Evolutionary conservation across 2,329 filamentous ascomycete species (phyloP).

Genomic region (Pseudovirgaria hyperparasitica): DNA sequence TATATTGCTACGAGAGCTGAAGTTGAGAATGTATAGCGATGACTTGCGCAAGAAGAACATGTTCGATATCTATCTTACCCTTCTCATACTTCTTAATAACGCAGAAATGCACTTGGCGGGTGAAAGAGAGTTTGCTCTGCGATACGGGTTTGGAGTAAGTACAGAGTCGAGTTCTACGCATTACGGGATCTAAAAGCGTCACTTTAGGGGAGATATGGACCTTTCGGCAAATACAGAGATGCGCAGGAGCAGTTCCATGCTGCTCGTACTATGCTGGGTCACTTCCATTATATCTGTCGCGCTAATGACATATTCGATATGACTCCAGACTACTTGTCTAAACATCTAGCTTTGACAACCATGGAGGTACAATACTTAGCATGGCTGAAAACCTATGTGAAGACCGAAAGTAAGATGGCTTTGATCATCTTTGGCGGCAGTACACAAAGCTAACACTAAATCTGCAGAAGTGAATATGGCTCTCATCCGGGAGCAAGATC

Average conservation of each 20-base stretch:
- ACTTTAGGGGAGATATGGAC: slow-evolving; percentile 2
- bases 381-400: slow-evolving; percentile 1
- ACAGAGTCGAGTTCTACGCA: slow-evolving; percentile 1
- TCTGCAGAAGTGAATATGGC: slow-evolving; percentile 1
- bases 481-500: slow-evolving; percentile 1
- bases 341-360: background rate
- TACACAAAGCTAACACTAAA: background rate
- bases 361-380: slow-evolving; percentile 1
- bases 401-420: slow-evolving; percentile 1
- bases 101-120: slow-evolving; percentile 5
- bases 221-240: no score
- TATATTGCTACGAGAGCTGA: slow-evolving; percentile 4
- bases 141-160: slow-evolving; percentile 2
- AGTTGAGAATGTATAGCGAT: slow-evolving; percentile 3
- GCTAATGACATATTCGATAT: slow-evolving; percentile 2
- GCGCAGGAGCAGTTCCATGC: slow-evolving; percentile 4
- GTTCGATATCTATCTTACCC: slow-evolving; percentile 7
- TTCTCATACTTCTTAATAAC: slow-evolving; percentile 6
- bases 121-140: slow-evolving; percentile 2
- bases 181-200: background rate
- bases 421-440: background rate
- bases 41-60: slow-evolving; percentile 1
- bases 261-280: slow-evolving; percentile 1
- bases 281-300: slow-evolving; percentile 3
- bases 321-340: slow-evolving; percentile 1